Base-by-base conservation (phyloP, 2,329 filamentous ascomycete genomes). In the Geosmithia morbida region DNA sequence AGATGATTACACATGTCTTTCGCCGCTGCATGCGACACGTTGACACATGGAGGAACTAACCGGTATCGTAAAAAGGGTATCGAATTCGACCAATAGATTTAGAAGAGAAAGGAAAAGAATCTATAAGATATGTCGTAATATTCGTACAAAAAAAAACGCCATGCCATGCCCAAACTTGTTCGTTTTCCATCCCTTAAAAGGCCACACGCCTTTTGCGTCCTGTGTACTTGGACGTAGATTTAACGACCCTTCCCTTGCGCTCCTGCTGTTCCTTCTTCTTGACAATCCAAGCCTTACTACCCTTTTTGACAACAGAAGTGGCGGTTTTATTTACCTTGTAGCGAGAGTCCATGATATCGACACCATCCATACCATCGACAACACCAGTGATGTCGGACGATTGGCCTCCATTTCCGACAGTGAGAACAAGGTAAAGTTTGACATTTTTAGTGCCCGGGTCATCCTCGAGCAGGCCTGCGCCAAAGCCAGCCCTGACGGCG, bases 371-470 rank as follows among this genome's bases (percentile, higher is more conserved):
- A 2, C 85, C 87, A 50, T 82, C 75, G 13, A 98, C 87, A 2
- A 95, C 85, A 6, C 86, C 85, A 0, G 89, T 96, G 52, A 98
- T 96, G 60, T 95, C 89, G 8, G 85, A 83, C 43, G 62, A 64
- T 30, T 68, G 69, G 2, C 69, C 67, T 1, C 67, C 59, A 1
- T 65, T 67, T 30, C 90, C 92, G 1, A 95, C 92, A 0, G 88
- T 96, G 30, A 98, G 68, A 0, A 98, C 90, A 2, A 98, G 72
- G 62, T 98, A 98, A n/a, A 94, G 71, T 71, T 98, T 98, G 55
- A 83, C 80, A 60, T 89, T 96, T 74, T 98, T 98, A 39, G 92
- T 98, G 42, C 88, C 90, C 0, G 86, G 86, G 61, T 97, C 90
- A 64, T 98, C 92, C 64, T 97, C 90, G 44, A 98, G 70, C 33